Base-by-base conservation (phyloP, 148 eudicot species). In the Persicaria maculosa region DNA sequence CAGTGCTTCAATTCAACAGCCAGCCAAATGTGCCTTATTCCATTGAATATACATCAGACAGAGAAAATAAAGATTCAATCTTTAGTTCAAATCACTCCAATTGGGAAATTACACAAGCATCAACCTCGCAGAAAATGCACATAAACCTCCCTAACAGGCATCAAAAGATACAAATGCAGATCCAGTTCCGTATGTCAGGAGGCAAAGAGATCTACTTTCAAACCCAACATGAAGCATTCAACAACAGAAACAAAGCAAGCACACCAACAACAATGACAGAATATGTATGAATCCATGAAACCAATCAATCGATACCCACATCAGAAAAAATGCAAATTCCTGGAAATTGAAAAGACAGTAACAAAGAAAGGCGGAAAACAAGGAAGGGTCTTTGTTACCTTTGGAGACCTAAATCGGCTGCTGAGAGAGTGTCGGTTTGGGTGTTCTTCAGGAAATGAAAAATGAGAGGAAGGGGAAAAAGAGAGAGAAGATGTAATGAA, bases 331-430 rank as follows among this genome's bases (percentile, higher is more conserved):
- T 59, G 67, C 67, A 22, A 59, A 57, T 7, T 62, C 36, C 6
- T 25, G 44, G 47, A 1, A 65, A 31, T 31, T 31, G 40, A 31
- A 31, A 31, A 31, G 40, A 31, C 2, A 31, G 40, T 31, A 31
- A 2, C 40, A 2, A 31, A 31, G 1, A 31, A 31, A 31, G 40
- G 40, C 40, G 40, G 70, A 9, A 36, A 65, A 15, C 22, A 20
- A 57, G 17, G 62, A 57, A 55, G 65, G 64, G 65, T 58, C 4
- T 20, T 59, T 31, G 31, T 59, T 59, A 59, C 67, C 67, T 59
- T 25, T 59, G 67, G 67, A 59, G 43, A 43, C 67, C 43, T 22
- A 9, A 59, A 20, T 59, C 10, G 43, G 43, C 10, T 20, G 11
- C 2, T 57, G 62, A 57, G 44, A 8, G 67, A 22, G 67, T 22